Evolutionary conservation across 1,284 basidiomycete genomes (phyloP).

Genomic region (Volvariella surrecta): DNA sequence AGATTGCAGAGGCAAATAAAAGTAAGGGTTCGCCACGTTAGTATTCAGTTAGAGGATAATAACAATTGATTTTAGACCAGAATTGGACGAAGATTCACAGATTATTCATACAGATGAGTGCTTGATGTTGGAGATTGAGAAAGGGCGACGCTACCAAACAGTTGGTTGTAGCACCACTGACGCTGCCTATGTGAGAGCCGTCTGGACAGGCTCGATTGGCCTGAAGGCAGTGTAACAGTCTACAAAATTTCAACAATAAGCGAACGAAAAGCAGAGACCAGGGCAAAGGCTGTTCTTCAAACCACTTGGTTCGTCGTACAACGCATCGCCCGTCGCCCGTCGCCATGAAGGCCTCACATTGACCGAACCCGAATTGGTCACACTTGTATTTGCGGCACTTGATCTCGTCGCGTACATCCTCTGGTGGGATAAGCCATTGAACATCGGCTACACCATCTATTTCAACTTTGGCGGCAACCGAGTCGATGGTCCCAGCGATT

Average conservation of each 20-base stretch:
- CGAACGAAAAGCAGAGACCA: conserved; percentile 4
- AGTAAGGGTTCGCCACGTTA: too few relatives aligned
- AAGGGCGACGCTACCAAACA: conserved; percentile 10
- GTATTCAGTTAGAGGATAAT: too few relatives aligned
- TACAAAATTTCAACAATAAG: conserved; percentile 10
- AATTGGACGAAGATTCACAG: conserved; percentile 7
- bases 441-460: conserved; percentile 11
- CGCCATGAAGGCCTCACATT: conserved; percentile 7
- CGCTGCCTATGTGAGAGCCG: too few relatives aligned
- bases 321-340: conserved; percentile 13
- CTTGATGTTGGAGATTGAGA: conserved; percentile 11
- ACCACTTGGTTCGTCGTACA: conserved; percentile 14
- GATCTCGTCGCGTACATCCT: conserved; percentile 13
- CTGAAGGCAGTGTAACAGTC: too few relatives aligned
- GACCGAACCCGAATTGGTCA: conserved; percentile 16
- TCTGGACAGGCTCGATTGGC: too few relatives aligned
- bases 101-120: conserved; percentile 20
- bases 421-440: conserved; percentile 22
- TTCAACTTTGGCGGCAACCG: too few relatives aligned
- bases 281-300: conserved; percentile 15
- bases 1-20: conserved; percentile 7
- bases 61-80: too few relatives aligned
- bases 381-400: conserved; percentile 13
- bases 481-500: too few relatives aligned
- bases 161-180: conserved; percentile 18